Base-by-base conservation (phyloP, 257 asterid genomes). In the Misopates orontium region DNA sequence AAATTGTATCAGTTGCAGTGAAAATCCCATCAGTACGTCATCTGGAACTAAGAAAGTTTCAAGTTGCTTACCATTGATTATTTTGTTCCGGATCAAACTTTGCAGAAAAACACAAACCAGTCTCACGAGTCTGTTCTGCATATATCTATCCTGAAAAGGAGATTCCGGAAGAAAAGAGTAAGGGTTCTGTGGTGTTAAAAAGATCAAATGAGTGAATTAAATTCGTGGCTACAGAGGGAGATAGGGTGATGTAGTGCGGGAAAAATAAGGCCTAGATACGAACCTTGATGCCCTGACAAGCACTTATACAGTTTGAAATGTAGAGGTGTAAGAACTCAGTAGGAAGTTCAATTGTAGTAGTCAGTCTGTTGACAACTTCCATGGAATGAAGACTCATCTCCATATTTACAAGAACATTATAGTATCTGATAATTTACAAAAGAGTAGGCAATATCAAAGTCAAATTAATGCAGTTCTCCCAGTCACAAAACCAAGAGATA, bases 341-440 rank as follows among this genome's bases (percentile, higher is more conserved):
- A 21, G 99, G 97, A 73, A 94, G 96, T 71, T 94, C 95, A 70
- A 94, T 92, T n/a, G 97, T 84, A 16, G 96, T 87, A 22, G 99
- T 90, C 64, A 94, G 89, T 78, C 97, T 84, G 85, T 94, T 94
- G 70, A 94, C 99, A 66, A 94, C 99, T 85, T 94, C 99, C 97
- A 94, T 94, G 44, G 97, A 94, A 70, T 94, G 99, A 78, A 94
- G 99, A 78, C 99, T 94, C 99, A 94, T 94, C 77, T 94, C 99
- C 99, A 94, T 94, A 79, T 78, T 90, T 49, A 88, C 99, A 73
- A 94, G 97, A 77, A 94, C 99, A n/a, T 90, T 86, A 68, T 87
- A 90, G 79, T 87, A 94, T 69, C 99, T 94, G 91, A 72, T 42
- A 56, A 50, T 64, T 51, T 42, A 9, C 12, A 71, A 70, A 66